Percentiles rank a stretch among this genome's conserved stretches.
phyloP scores from a whole-genome alignment of 1,139 yeast species.

The Kluyveromyces sp. region DNA sequence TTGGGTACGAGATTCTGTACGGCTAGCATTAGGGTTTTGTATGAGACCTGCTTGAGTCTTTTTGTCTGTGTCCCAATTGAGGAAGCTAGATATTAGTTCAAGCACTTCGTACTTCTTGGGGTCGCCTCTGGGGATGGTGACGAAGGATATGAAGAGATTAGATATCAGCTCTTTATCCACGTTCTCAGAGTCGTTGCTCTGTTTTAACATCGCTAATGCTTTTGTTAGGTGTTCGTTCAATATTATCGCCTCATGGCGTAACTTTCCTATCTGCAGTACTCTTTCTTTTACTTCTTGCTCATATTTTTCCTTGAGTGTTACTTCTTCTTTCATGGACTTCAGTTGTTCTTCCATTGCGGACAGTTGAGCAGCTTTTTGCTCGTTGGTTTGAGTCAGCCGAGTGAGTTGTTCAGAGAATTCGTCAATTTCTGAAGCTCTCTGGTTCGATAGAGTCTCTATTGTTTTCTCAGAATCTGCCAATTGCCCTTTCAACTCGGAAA shows the following conservation, averaged over 20 bases:
- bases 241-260: slow-evolving; percentile 93
- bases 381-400: slow-evolving; percentile 11
- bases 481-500: slow-evolving; percentile 23
- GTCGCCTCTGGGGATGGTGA: slow-evolving; percentile 86
- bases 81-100: slow-evolving; percentile 70
- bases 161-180: slow-evolving; percentile 86
- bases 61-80: slow-evolving; percentile 84
- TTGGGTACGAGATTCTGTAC: slow-evolving; percentile 40
- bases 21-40: slow-evolving; percentile 32
- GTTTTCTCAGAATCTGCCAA: slow-evolving; percentile 14
- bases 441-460: slow-evolving; percentile 16
- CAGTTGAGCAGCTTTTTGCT: slow-evolving; percentile 10
- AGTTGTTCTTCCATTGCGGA: slow-evolving; percentile 12
- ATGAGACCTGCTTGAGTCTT: slow-evolving; percentile 76
- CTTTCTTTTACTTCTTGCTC: slow-evolving; percentile 62
- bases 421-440: slow-evolving; percentile 22
- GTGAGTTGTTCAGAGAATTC: slow-evolving; percentile 14
- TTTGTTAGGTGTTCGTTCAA: slow-evolving; percentile 90
- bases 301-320: slow-evolving; percentile 28
- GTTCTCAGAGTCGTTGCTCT: slow-evolving; percentile 61
- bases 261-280: slow-evolving; percentile 74
- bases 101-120: slow-evolving; percentile 89
- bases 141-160: slow-evolving; percentile 75
- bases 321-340: slow-evolving; percentile 19
- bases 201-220: slow-evolving; percentile 75